Base-by-base conservation (phyloP, 169 alveolate species). In the Blepharisma undulans region DNA sequence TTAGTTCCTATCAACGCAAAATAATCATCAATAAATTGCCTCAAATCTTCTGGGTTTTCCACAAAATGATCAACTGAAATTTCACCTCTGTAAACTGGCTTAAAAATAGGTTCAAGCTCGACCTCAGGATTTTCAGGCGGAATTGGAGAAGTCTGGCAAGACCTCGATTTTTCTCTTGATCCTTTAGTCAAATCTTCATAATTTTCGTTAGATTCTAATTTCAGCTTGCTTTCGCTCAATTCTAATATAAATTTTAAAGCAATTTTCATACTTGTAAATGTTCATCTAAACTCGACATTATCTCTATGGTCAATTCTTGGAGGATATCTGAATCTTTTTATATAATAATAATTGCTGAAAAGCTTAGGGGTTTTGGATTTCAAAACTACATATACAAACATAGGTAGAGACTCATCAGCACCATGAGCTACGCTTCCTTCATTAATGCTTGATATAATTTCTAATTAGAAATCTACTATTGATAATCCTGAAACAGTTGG, bases 331-430 rank as follows among this genome's bases (percentile, higher is more conserved):
- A 66, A 86, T n/a, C 72, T 22, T 10, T 72, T 86, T 1, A 86
- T 86, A 33, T 25, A 86, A 18, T 60, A 66, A 33, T 25, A 86
- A 36, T 86, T 86, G 80, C 90, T 86, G n/a, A 86, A 72, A n/a
- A 86, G 72, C 29, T 72, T 86, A 4, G 59, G 66, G 10, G 72
- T 27, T 86, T 72, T 86, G 7, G 90, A n/a, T 61, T 86, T 86
- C 33, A 86, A 36, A 18, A 86, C 59, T 0, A 86, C 90, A 36
- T 27, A 86, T 22, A 72, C 34, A 72, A 86, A 86, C 32, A 86
- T 18, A 86, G 90, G 90, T 21, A 86, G n/a, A 19, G 84, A 66
- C 34, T 66, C 90, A 36, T 86, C 90, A 71, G 90, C 90, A 10
- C 90, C 90, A 86, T 66, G 82, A 29, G 36, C 34, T 18, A 19